Base-by-base conservation (phyloP, 257 asterid genomes). In the Solanum commersonii region DNA sequence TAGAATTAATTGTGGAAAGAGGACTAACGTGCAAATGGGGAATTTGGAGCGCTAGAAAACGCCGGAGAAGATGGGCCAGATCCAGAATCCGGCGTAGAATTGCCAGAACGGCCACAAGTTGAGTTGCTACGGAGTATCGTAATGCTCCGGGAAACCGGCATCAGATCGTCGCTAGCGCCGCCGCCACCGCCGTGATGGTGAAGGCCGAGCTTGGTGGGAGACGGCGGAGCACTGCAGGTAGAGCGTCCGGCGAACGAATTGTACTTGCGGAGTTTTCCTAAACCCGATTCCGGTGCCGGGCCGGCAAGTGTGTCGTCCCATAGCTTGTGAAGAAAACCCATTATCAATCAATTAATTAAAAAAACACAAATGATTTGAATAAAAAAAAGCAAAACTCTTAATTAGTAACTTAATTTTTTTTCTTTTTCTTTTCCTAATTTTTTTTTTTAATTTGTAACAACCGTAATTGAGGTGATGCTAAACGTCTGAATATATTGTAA, bases 281-380 rank as follows among this genome's bases (percentile, higher is more conserved):
- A 92, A 52, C 98, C 98, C 20, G 92, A 86, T 11, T 94, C 97
- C 14, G 98, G 98, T 5, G 96, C 77, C 4, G 98, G 98, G 3
- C 98, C 98, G 84, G 98, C 98, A 0, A 95, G 89, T 70, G 97
- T 95, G 20, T 95, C 98, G 85, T 95, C 98, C 98, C 98, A 95
- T 12, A 94, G 92, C 88, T 93, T 94, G 92, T 95, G 93, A 89
- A 95, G 95, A 89, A 95, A 94, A 90, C 97, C 98, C 98, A 95
- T 95, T 46, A 87, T 73, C 67, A n/a, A 29, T 46, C 25, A 34
- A 73, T 34, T 22, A 73, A 33, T 33, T 0, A 18, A 33, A 33
- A 46, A 56, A 35, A 29, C 46, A 27, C 49, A 52, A 44, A 67
- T 72, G 33, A 86, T 10, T 5, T 16, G 11, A 42, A 15, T 89